Conservation (phyloP, 2,329 filamentous ascomycete genomes). For the Sclerotinia spermophila region DNA sequence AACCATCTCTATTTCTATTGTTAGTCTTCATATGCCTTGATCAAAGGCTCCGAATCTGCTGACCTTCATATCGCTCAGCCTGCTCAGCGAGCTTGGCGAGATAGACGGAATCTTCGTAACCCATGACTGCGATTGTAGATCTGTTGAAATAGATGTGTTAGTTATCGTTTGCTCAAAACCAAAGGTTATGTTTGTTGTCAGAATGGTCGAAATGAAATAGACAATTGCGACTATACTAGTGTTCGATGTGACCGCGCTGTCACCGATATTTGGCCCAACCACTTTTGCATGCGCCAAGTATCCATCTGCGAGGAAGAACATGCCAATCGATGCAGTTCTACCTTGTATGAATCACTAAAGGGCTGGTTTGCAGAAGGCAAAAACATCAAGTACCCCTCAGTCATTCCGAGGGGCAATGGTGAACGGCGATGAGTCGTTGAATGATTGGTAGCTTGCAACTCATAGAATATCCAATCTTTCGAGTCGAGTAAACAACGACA, state of each 20-base stretch:
- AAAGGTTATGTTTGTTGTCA: not conserved
- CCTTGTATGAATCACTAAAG: not conserved
- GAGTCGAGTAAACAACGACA: not conserved
- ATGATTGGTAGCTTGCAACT: not conserved
- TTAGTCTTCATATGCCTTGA: constrained; percentile 23
- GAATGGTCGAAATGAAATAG: not conserved
- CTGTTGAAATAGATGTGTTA: constrained; percentile 21
- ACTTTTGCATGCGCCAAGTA: constrained; percentile 15
- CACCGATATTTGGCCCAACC: constrained; percentile 8
- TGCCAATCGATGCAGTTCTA: constrained; percentile 9
- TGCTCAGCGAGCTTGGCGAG: constrained; percentile 99
- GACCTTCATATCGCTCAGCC: constrained; percentile 99
- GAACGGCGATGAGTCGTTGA: constrained; percentile 15
- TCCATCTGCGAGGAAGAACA: constrained; percentile 1
- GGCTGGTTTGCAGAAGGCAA: not conserved
- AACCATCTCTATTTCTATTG: constrained; percentile 77
- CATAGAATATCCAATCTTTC: not conserved
- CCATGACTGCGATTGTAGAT: constrained; percentile 66
- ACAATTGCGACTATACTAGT: constrained; percentile 2
- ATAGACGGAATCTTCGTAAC: constrained; percentile 99
- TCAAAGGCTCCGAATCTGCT: constrained; percentile 38
- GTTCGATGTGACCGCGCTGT: not conserved
- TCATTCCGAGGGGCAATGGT: constrained; percentile 29
- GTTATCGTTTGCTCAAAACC: constrained; percentile 12
- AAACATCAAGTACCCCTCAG: constrained; percentile 30